These are phyloP conservation scores for Celoporthe dispersa DNA, from an alignment of 2,329 filamentous ascomycete genomes.

Conservation along the genomic window DNA sequence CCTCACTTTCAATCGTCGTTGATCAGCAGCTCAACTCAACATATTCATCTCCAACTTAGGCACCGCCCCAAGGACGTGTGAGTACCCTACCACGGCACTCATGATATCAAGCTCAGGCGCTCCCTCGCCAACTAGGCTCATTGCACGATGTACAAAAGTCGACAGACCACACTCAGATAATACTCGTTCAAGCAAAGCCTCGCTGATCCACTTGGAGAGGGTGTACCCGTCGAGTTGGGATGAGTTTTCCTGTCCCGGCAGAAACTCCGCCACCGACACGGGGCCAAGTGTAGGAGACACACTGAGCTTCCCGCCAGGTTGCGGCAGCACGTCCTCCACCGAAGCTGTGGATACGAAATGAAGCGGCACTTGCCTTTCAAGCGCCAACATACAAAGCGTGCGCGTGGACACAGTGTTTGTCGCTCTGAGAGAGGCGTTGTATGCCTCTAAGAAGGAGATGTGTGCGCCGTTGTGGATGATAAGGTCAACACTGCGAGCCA, in stretches of 20 bases:
- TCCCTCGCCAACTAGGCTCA: conserved; percentile 7
- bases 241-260: neutral
- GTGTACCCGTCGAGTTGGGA: conserved; percentile 35
- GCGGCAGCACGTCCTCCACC: conserved; percentile 1
- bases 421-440: conserved; percentile 37
- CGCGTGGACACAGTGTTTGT: conserved; percentile 44
- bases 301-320: neutral
- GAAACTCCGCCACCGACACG: neutral
- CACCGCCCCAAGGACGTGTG: neutral
- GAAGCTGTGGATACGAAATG: conserved; percentile 39
- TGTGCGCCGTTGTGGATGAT: conserved; percentile 59
- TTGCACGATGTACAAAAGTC: conserved; percentile 4
- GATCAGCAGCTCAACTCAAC: too few species aligned
- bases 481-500: conserved; percentile 26
- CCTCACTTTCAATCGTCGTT: neutral
- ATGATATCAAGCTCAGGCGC: conserved; percentile 12
- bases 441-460: conserved; percentile 43
- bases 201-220: conserved; percentile 40
- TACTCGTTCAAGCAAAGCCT: conserved; percentile 37
- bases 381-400: conserved; percentile 39
- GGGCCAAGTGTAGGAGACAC: neutral
- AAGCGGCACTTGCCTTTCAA: conserved; percentile 33
- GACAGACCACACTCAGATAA: neutral
- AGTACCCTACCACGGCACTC: conserved; percentile 10
- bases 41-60: neutral